A percentile compares a stretch with the other conserved stretches of the same genome.
These are phyloP conservation scores for Saturnispora mendoncae DNA, from an alignment of 805 yeast genomes.

Conservation along the genomic window DNA sequence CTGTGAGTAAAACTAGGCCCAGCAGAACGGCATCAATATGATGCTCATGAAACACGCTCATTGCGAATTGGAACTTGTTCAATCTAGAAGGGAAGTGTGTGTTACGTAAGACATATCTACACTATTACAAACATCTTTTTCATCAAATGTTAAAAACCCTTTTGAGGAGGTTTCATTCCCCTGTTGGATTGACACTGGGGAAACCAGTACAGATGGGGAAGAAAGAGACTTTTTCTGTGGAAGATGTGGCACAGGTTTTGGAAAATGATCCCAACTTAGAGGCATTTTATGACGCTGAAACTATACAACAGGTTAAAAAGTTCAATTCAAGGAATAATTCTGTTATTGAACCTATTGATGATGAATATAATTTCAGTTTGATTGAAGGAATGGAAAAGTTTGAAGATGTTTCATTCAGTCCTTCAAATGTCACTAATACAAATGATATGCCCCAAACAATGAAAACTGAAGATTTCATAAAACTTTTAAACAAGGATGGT, in stretches of 20 bases:
- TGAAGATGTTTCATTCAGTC: not conserved
- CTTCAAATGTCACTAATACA: too few species aligned
- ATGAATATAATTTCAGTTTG: slow-evolving; percentile 19
- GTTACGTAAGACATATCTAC: too few species aligned
- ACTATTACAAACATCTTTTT: too few species aligned
- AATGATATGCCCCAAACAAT: slow-evolving; percentile 21
- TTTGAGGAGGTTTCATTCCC: not conserved
- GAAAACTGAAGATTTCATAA: slow-evolving; percentile 18
- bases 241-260: slow-evolving; percentile 17
- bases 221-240: not conserved
- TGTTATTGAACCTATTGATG: slow-evolving; percentile 6
- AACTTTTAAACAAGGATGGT: slow-evolving; percentile 12
- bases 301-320: slow-evolving; percentile 2
- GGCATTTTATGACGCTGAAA: slow-evolving; percentile 19
- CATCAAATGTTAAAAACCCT: not conserved
- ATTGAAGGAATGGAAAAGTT: slow-evolving; percentile 2
- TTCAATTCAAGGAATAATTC: not conserved
- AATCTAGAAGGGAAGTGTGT: too few species aligned
- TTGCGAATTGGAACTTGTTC: too few species aligned
- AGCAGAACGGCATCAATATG: too few species aligned
- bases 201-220: not conserved
- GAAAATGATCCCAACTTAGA: slow-evolving; percentile 25
- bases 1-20: not conserved
- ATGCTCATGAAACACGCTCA: too few species aligned
- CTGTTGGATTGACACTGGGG: slow-evolving; percentile 3